Evolutionary conservation across 2,329 filamentous ascomycete genomes (phyloP).

Genomic region (Parastagonospora nodorum): DNA sequence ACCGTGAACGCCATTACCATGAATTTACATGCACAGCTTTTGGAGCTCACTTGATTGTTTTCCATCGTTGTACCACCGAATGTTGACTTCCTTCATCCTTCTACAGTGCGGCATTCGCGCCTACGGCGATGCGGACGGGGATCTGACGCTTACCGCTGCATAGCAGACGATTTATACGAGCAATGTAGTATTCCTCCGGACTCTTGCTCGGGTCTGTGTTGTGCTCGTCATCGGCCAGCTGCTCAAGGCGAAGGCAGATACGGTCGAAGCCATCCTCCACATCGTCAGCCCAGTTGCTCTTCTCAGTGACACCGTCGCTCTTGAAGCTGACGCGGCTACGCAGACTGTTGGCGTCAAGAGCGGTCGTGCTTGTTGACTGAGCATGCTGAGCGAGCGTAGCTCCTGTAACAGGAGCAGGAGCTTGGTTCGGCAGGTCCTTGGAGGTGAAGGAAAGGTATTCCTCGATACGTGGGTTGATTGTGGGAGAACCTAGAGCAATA

Average conservation of each 20-base stretch:
- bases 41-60: no score
- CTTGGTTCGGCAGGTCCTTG: slow-evolving; percentile 28
- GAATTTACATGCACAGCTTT: no score
- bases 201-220: slow-evolving; percentile 19
- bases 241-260: slow-evolving; percentile 31
- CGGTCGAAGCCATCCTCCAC: slow-evolving; percentile 32
- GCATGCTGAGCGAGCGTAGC: slow-evolving; percentile 19
- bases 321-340: slow-evolving; percentile 17
- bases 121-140: slow-evolving; percentile 22
- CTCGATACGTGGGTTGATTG: slow-evolving; percentile 31
- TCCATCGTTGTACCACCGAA: no score
- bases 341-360: slow-evolving; percentile 9
- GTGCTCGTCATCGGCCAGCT: slow-evolving; percentile 39
- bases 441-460: slow-evolving; percentile 37
- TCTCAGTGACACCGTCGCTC: slow-evolving; percentile 38
- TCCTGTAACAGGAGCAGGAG: slow-evolving; percentile 17
- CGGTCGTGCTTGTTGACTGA: slow-evolving; percentile 9
- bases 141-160: slow-evolving; percentile 15
- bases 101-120: background rate
- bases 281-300: slow-evolving; percentile 43
- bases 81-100: no score
- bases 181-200: slow-evolving; percentile 32
- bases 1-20: no score
- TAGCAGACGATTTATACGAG: slow-evolving; percentile 30
- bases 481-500: slow-evolving; percentile 34